These are phyloP conservation scores for Zalerion maritima DNA, from an alignment of 495 filamentous ascomycete species.

Conservation along the genomic window DNA sequence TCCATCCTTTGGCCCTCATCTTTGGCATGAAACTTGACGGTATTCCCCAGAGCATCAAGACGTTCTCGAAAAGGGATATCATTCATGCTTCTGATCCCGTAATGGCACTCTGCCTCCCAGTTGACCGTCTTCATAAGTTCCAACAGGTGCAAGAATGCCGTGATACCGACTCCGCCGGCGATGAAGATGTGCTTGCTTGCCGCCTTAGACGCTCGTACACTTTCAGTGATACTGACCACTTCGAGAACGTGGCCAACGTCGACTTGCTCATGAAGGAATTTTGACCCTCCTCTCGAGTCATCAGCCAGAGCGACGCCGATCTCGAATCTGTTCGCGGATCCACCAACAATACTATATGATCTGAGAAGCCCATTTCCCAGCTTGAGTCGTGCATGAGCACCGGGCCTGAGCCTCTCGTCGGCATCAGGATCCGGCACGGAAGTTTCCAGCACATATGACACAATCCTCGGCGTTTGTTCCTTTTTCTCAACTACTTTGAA, in stretches of 20 bases:
- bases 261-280: slow-evolving; percentile 24
- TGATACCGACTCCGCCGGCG: slow-evolving; percentile 37
- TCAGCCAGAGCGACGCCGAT: slow-evolving; percentile 32
- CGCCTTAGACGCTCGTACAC: slow-evolving; percentile 15
- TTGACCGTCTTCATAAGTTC: slow-evolving; percentile 24
- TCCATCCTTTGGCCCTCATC: slow-evolving; percentile 32
- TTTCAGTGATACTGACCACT: slow-evolving; percentile 26
- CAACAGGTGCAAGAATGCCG: slow-evolving; percentile 29
- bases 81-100: slow-evolving; percentile 27
- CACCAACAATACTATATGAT: slow-evolving; percentile 34
- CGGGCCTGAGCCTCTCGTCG: slow-evolving; percentile 12
- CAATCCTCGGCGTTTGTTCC: slow-evolving; percentile 23
- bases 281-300: slow-evolving; percentile 31
- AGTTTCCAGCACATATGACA: slow-evolving; percentile 26
- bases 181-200: slow-evolving; percentile 37
- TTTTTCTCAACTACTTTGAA: slow-evolving; percentile 29
- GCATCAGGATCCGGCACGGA: slow-evolving; percentile 9
- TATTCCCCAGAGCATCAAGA: slow-evolving; percentile 17
- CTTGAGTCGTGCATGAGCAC: slow-evolving; percentile 28
- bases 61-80: slow-evolving; percentile 32
- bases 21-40: slow-evolving; percentile 31
- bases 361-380: slow-evolving; percentile 29
- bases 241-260: slow-evolving; percentile 30
- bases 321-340: slow-evolving; percentile 23
- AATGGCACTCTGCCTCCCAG: slow-evolving; percentile 30